These are phyloP conservation scores for Fragaria vesca DNA, from an alignment of 306 rosid genomes.

Conservation along the genomic window DNA sequence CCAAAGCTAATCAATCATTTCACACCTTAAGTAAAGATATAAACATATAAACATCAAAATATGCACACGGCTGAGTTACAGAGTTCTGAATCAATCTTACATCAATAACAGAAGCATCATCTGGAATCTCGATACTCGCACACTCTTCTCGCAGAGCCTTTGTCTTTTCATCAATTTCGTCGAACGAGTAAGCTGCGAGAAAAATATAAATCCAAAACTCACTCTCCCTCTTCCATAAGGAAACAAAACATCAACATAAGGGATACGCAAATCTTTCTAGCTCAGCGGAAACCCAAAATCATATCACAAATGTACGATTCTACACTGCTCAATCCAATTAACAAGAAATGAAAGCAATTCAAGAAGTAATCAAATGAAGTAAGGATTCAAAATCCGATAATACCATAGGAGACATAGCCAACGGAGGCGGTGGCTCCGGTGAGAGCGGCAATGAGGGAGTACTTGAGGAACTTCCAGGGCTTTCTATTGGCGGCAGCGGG, in stretches of 20 bases:
- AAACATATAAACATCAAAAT: background rate
- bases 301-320: background rate
- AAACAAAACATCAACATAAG: background rate
- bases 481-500: constrained; percentile 22
- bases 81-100: constrained; percentile 37
- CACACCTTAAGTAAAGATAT: background rate
- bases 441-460: constrained; percentile 41
- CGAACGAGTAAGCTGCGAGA: constrained; percentile 57
- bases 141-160: constrained; percentile 53
- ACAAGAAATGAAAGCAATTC: background rate
- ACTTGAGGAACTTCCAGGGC: constrained; percentile 37
- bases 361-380: background rate
- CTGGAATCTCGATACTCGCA: constrained; percentile 30
- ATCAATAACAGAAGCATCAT: constrained; percentile 54
- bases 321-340: background rate
- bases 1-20: background rate
- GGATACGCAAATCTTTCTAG: background rate
- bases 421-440: constrained; percentile 39
- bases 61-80: constrained; percentile 2
- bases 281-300: background rate
- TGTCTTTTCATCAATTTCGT: constrained; percentile 67
- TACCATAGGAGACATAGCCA: constrained; percentile 51
- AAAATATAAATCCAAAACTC: constrained; percentile 2
- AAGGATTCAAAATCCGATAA: background rate
- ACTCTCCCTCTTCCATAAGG: constrained; percentile 7